Base-by-base conservation (phyloP, 192 early-diverging fungal genomes). In the Coemansia sp. region DNA sequence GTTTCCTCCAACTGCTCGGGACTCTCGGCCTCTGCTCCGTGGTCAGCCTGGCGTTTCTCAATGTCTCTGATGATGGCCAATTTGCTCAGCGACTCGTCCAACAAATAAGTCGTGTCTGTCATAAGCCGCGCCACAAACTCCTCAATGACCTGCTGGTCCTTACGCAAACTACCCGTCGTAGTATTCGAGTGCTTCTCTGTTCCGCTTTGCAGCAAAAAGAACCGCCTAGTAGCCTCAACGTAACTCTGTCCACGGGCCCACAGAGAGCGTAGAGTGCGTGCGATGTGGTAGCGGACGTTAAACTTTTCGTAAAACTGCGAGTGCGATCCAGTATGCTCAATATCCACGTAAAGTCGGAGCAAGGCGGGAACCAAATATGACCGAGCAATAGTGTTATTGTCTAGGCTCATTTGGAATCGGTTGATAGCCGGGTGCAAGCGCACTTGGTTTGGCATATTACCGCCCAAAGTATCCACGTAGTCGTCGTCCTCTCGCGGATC, bases 231-330 rank as follows among this genome's bases (percentile, higher is more conserved):
- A 2, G 74, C 76, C 4, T 62, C 62, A 0, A 79, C 81, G 21
- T 84, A 74, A 33, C 69, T 40, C n/a, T 46, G 67, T 11, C 64
- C 66, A 8, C 74, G 73, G 1, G 81, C 69, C 81, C 81, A 84
- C 67, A 84, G 62, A 11, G 73, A 69, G 7, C 95, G 95, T 72
- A 98, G 87, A 9, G 96, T 91, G 67, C 96, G 93, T 8, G 91
- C 91, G 62, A 99, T 96, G 68, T 97, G 91, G 86, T 98, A 98
- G 37, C 97, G 90, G 68, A 96, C 95, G 78, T 93, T 97, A 84
- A 98, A 97, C 79, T 99, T 99, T 78, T 99, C 97, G 72, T 97
- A 99, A 70, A 99, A 99, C 74, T 97, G 96, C 4, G 92, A 91
- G 68, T 88, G 88, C 2, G 89, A 87, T 17, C 97, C 97, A 19